Evolutionary conservation across 2,329 filamentous ascomycete genomes (phyloP), one percentile per base, ranked within the genome.

Genomic region (Fusarium zealandicum): DNA sequence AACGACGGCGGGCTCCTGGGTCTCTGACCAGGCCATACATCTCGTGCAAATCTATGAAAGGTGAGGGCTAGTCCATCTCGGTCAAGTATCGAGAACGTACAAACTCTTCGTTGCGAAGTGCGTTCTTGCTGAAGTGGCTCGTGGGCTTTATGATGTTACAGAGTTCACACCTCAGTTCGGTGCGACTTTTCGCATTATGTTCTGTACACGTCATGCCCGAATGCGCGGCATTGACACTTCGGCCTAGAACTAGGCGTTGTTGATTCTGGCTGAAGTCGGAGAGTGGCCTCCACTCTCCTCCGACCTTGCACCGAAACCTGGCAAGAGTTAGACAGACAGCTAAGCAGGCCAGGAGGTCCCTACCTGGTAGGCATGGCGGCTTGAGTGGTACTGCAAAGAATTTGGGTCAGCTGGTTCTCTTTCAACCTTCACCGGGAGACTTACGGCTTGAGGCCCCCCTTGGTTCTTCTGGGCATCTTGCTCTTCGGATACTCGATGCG

Each of bases 171-270:
- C 52, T 54, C 8, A 72, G 38, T 52, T 76, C 70, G 3, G 38
- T 31, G 1, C 61, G 46, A 5, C 45, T 38, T 6, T 64, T 64
- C 2, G 69, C 54, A 1, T 65, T 63, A 44, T 77, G 75, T 5
- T 73, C 68, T 7, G 65, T 64, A 39, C 75, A 77, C 0, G 66
- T 66, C 73, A 77, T 76, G 22, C 73, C 73, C 1, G 67, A 70
- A 35, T 71, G 70, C 1, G 66, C 66, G 1, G 72, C 51, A 17
- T 73, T 55, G n/a, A 72, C 35, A 5, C 33, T 44, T 3, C 32
- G 28, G 4, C 56, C 16, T 3, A 64, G 52, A 10, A 74, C 39
- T 6, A 68, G 44, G 14, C 60, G 64, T 43, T 70, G 70, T 42
- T 76, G 72, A 4, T 53, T 69, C 6, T 63, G 64, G 5, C 73